These are phyloP conservation scores for Cryptosporidium sp. DNA, from an alignment of 169 alveolate genomes.

Conservation along the genomic window DNA sequence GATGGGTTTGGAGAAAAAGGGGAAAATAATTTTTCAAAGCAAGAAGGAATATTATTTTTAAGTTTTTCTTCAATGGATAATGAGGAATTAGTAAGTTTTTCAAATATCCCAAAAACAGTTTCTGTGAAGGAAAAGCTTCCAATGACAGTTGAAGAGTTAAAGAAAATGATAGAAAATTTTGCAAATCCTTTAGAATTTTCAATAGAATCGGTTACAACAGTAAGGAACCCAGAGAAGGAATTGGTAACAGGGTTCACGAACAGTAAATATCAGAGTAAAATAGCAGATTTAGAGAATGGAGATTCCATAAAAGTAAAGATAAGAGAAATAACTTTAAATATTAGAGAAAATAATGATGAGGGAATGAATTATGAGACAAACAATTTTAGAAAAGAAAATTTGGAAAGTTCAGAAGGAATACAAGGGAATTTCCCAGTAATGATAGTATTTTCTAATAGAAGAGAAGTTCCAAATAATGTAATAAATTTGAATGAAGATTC, in stretches of 20 bases:
- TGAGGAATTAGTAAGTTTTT: background rate
- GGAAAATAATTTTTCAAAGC: background rate
- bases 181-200: constrained; percentile 1
- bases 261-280: background rate
- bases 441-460: constrained; percentile 15
- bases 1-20: background rate
- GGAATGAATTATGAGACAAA: background rate
- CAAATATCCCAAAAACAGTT: constrained; percentile 7
- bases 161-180: background rate
- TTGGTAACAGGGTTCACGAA: background rate
- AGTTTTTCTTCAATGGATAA: constrained; percentile 11
- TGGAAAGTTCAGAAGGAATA: background rate
- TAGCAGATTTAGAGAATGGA: constrained; percentile 16
- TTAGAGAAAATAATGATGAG: background rate
- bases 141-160: constrained; percentile 15
- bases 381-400: background rate
- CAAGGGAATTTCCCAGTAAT: constrained; percentile 17
- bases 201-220: constrained; percentile 25
- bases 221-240: constrained; percentile 15
- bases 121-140: constrained; percentile 26
- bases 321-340: background rate
- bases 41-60: constrained; percentile 34
- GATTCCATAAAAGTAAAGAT: constrained; percentile 17
- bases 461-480: background rate
- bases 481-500: background rate